A percentile compares a stretch with the other conserved stretches of the same genome.
These are phyloP conservation scores for Immersiella caudata DNA, from an alignment of 495 filamentous ascomycete species.

Conservation along the genomic window DNA sequence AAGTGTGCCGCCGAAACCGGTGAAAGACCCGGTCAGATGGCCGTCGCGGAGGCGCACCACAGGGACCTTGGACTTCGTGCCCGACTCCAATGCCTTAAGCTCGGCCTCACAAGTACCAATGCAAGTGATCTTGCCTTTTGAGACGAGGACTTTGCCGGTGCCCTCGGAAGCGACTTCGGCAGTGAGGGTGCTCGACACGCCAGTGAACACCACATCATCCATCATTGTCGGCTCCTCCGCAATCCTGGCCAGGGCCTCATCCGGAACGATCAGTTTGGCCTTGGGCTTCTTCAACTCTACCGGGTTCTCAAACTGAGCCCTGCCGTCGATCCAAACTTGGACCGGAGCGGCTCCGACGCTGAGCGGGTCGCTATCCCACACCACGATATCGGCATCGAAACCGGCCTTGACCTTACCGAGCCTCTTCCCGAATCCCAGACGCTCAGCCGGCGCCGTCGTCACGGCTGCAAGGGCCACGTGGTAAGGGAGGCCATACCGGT, in stretches of 20 bases:
- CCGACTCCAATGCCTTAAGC: constrained; percentile 35
- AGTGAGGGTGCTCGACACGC: constrained; percentile 46
- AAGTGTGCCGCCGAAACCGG: constrained; percentile 53
- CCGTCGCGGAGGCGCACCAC: constrained; percentile 56
- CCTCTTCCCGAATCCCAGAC: constrained; percentile 59
- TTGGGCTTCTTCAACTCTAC: constrained; percentile 46
- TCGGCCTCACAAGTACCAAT: constrained; percentile 47
- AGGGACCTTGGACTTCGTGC: constrained; percentile 31
- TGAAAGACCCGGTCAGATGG: constrained; percentile 58
- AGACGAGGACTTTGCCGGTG: constrained; percentile 45
- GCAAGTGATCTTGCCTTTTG: constrained; percentile 54
- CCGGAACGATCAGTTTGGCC: constrained; percentile 29
- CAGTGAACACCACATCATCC: constrained; percentile 51
- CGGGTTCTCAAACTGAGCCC: constrained; percentile 50
- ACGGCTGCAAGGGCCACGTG: constrained; percentile 63
- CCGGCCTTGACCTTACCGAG: constrained; percentile 64
- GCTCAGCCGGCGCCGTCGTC: constrained; percentile 62
- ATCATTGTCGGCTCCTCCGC: constrained; percentile 40
- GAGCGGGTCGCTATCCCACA: constrained; percentile 69
- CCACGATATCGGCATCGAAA: constrained; percentile 67
- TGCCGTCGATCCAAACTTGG: constrained; percentile 69
- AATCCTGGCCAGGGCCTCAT: constrained; percentile 34
- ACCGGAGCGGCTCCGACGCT: constrained; percentile 61
- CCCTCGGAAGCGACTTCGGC: not conserved
- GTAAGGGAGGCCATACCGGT: constrained; percentile 62